Evolutionary conservation across 2,329 filamentous ascomycete species (phyloP).

Genomic region (Aspergillus novofumigatus): DNA sequence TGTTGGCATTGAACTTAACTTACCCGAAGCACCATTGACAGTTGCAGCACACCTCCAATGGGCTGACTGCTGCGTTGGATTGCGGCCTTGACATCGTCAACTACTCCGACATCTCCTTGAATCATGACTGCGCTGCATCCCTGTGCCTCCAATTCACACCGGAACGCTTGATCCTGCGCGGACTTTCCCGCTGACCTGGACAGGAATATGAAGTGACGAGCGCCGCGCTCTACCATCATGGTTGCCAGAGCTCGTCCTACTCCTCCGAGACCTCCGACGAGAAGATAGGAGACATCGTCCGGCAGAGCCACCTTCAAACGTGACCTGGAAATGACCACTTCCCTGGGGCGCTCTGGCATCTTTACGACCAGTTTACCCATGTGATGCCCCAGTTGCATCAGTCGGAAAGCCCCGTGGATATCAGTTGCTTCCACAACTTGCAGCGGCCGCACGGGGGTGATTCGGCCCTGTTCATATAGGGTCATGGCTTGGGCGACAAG

Average conservation of each 20-base stretch:
- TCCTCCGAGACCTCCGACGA: slow-evolving; percentile 39
- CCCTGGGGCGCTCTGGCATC: background rate
- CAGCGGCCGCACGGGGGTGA: slow-evolving; percentile 6
- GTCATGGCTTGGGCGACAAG: background rate
- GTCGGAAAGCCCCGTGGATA: slow-evolving; percentile 35
- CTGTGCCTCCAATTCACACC: slow-evolving; percentile 12
- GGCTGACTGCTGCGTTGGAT: background rate
- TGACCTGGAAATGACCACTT: background rate
- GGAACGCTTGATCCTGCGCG: slow-evolving; percentile 8
- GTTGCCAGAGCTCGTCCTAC: slow-evolving; percentile 30
- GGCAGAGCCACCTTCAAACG: background rate
- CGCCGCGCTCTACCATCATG: slow-evolving; percentile 34
- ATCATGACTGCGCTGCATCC: slow-evolving; percentile 14
- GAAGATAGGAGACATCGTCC: slow-evolving; percentile 25
- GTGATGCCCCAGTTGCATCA: slow-evolving; percentile 40
- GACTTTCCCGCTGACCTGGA: slow-evolving; percentile 26
- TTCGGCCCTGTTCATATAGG: background rate
- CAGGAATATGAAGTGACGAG: slow-evolving; percentile 31
- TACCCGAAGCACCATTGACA: slow-evolving; percentile 20
- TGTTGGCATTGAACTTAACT: no score
- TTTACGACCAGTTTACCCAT: slow-evolving; percentile 41
- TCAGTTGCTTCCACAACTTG: slow-evolving; percentile 17
- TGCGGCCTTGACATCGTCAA: background rate
- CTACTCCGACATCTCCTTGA: slow-evolving; percentile 9
- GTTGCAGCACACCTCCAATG: slow-evolving; percentile 16